Conservation (phyloP, 805 yeast species). For the Pichia paraexigua region DNA sequence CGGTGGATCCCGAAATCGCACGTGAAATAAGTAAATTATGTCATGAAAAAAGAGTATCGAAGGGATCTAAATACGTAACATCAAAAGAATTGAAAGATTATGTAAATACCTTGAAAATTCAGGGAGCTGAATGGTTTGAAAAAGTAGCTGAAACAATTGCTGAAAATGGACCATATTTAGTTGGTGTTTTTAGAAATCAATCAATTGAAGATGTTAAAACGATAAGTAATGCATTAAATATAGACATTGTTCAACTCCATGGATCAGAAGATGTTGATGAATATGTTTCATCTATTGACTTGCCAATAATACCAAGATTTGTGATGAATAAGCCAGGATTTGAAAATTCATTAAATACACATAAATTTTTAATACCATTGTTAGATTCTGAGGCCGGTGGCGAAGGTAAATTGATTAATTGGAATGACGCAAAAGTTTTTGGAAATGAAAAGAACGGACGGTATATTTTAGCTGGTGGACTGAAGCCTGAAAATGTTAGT, state of each 20-base stretch:
- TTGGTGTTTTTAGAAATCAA: conserved; percentile 90
- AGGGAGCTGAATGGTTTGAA: conserved; percentile 29
- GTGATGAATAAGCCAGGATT: conserved; percentile 46
- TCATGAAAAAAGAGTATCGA: conserved; percentile 17
- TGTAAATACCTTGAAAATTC: conserved; percentile 11
- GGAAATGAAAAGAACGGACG: conserved; percentile 24
- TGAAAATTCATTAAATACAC: conserved; percentile 17
- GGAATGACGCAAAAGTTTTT: conserved; percentile 47
- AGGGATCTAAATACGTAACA: conserved; percentile 18
- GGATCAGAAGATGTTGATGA: conserved; percentile 58
- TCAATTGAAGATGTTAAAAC: conserved; percentile 49
- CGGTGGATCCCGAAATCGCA: conserved; percentile 46
- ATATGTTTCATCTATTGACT: conserved; percentile 29
- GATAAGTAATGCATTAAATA: conserved; percentile 34
- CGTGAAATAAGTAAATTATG: conserved; percentile 32
- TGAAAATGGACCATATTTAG: conserved; percentile 55
- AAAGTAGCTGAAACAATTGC: conserved; percentile 19
- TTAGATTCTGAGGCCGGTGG: conserved; percentile 91
- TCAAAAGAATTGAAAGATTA: conserved; percentile 15
- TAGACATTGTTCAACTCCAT: conserved; percentile 85
- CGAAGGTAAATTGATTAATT: conserved; percentile 73
- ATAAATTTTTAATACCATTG: conserved; percentile 48
- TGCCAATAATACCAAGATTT: conserved; percentile 69
- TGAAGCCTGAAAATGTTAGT: conserved; percentile 64
- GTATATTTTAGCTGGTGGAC: conserved; percentile 83